Evolutionary conservation across 1,284 basidiomycete genomes (phyloP).

Genomic region (Gymnopus androsaceus): DNA sequence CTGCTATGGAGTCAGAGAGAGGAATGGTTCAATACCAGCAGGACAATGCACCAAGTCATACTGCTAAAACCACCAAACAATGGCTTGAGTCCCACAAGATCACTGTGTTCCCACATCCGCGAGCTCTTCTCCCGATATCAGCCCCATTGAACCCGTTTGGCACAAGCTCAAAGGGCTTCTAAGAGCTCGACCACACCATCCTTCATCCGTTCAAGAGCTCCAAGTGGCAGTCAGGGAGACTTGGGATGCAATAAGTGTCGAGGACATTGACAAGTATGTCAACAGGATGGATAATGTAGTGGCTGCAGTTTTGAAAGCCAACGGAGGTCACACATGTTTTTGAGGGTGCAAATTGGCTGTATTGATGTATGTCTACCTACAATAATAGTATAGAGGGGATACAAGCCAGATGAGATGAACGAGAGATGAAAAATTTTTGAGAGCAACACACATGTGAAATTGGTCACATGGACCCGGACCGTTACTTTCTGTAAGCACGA

Average conservation of each 20-base stretch:
- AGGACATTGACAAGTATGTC: constrained; percentile 25
- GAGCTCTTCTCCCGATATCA: constrained; percentile 22
- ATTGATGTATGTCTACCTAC: too few species aligned
- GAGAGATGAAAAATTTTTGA: too few species aligned
- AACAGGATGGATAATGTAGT: too few species aligned
- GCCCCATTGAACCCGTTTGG: constrained; percentile 25
- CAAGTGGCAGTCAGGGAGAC: constrained; percentile 19
- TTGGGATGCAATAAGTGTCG: constrained; percentile 24
- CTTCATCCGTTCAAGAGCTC: constrained; percentile 20
- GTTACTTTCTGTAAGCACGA: too few species aligned
- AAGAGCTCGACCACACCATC: not conserved
- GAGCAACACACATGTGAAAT: too few species aligned
- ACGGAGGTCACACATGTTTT: too few species aligned
- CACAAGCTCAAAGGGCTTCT: constrained; percentile 18
- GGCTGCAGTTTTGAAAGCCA: too few species aligned
- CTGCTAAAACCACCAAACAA: constrained; percentile 8
- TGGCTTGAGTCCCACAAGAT: constrained; percentile 22
- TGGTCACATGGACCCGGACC: too few species aligned
- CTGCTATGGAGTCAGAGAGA: constrained; percentile 12
- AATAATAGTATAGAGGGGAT: too few species aligned
- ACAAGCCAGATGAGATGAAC: too few species aligned
- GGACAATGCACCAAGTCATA: constrained; percentile 21
- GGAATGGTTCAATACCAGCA: constrained; percentile 20
- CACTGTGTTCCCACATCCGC: constrained; percentile 21
- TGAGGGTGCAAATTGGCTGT: too few species aligned